phyloP scores from a whole-genome alignment of 177 flowering plant genomes.

The Tripterygium wilfordii region DNA sequence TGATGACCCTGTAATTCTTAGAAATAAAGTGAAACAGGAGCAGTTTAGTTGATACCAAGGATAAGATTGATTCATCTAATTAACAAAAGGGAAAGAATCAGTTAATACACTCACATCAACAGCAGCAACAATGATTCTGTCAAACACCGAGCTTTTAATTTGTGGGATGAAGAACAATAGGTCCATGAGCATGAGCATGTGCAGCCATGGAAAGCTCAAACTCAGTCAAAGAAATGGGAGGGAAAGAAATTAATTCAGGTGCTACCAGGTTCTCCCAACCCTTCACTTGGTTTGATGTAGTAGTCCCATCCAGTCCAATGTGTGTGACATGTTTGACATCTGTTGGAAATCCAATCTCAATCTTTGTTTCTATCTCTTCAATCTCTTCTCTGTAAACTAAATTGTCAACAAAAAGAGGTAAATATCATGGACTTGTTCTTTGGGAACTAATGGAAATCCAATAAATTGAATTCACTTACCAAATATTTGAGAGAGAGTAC shows the following conservation, averaged over 20 bases:
- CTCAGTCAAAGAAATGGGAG: conserved; percentile 51
- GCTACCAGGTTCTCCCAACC: conserved; percentile 50
- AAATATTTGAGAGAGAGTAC: conserved; percentile 53
- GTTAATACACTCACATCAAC: too few species aligned
- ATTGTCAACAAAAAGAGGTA: too few species aligned
- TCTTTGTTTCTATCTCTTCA: conserved; percentile 19
- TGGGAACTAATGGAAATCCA: too few species aligned
- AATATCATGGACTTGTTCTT: too few species aligned
- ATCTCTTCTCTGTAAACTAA: conserved; percentile 33
- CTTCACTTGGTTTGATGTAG: conserved; percentile 24
- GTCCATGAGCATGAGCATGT: conserved; percentile 32
- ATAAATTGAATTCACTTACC: conserved; percentile 51
- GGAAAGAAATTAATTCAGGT: conserved; percentile 40
- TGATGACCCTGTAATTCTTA: too few species aligned
- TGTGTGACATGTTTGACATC: conserved; percentile 40
- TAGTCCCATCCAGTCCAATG: conserved; percentile 32
- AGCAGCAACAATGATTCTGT: too few species aligned
- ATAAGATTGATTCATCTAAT: too few species aligned
- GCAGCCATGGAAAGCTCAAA: conserved; percentile 70
- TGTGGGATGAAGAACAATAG: conserved; percentile 2
- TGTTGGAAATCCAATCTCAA: conserved; percentile 39
- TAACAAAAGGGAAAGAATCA: too few species aligned
- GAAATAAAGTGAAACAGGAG: too few species aligned
- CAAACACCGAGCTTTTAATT: too few species aligned
- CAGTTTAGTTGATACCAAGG: too few species aligned